phyloP scores from a whole-genome alignment of 164 flowering plant genomes.

The Nymphaea colorata region DNA sequence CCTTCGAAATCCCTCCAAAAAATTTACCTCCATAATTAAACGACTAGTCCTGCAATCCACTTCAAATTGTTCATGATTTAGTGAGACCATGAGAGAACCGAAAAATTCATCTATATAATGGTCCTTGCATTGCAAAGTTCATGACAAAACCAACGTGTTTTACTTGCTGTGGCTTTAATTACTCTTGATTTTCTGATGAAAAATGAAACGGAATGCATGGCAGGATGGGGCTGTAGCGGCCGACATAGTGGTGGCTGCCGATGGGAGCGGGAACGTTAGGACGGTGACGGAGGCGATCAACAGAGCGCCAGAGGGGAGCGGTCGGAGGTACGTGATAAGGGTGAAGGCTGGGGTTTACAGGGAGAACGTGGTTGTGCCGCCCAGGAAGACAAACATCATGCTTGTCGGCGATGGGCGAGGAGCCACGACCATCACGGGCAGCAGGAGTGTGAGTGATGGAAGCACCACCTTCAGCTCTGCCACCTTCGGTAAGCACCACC shows the following conservation, averaged over 20 bases:
- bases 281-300: slow-evolving; percentile 77
- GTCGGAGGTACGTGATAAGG: slow-evolving; percentile 47
- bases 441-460: slow-evolving; percentile 64
- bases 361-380: slow-evolving; percentile 75
- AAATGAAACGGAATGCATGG: no score
- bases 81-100: no score
- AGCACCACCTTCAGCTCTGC: slow-evolving; percentile 95
- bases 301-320: slow-evolving; percentile 63
- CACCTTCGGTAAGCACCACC: slow-evolving; percentile 57
- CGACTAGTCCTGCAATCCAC: no score
- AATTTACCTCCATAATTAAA: no score
- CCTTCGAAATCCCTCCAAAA: no score
- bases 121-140: no score
- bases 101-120: no score
- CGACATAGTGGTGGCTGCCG: slow-evolving; percentile 73
- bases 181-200: no score
- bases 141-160: no score
- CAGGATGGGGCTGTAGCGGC: slow-evolving; percentile 30
- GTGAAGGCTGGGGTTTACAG: slow-evolving; percentile 80
- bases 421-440: slow-evolving; percentile 73
- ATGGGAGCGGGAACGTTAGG: slow-evolving; percentile 64
- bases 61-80: no score
- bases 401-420: slow-evolving; percentile 72
- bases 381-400: slow-evolving; percentile 71
- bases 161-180: no score